phyloP scores from a whole-genome alignment of 1,139 yeast genomes.

The Blastobotrys aristatus region DNA sequence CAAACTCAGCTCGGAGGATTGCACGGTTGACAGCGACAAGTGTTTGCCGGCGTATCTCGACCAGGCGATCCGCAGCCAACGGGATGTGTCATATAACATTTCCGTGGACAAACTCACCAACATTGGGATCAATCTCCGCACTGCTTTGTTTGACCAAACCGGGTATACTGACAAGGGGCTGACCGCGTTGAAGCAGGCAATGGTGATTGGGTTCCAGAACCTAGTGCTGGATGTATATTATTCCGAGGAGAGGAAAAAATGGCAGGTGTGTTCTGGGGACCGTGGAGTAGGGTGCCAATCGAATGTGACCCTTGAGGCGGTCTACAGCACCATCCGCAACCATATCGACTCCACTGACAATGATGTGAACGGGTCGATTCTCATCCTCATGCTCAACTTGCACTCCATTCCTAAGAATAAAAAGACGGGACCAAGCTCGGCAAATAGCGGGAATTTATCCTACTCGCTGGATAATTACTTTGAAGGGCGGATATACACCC shows the following conservation, averaged over 20 bases:
- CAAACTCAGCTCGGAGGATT: background rate
- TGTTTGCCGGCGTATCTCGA: constrained; percentile 20
- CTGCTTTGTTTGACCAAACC: constrained; percentile 44
- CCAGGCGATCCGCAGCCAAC: constrained; percentile 56
- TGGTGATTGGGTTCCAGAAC: constrained; percentile 50
- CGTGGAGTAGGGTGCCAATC: constrained; percentile 38
- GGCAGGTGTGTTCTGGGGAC: constrained; percentile 64
- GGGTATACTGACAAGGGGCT: constrained; percentile 50
- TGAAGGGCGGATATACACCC: constrained; percentile 34
- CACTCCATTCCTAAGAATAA: constrained; percentile 23
- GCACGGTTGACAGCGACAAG: background rate
- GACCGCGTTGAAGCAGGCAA: constrained; percentile 35
- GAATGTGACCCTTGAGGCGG: constrained; percentile 39
- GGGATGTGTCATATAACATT: constrained; percentile 55
- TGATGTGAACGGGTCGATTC: constrained; percentile 48
- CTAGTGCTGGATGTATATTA: constrained; percentile 62
- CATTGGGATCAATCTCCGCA: constrained; percentile 55
- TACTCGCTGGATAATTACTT: constrained; percentile 12
- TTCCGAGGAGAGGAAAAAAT: constrained; percentile 46
- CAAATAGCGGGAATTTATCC: background rate
- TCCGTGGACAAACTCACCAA: constrained; percentile 55
- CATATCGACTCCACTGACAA: constrained; percentile 50
- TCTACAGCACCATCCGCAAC: constrained; percentile 37
- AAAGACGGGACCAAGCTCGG: background rate
- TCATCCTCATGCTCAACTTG: constrained; percentile 51